Conservation (phyloP, 202 grass and related monocot genomes). For the Zizania palustris region DNA sequence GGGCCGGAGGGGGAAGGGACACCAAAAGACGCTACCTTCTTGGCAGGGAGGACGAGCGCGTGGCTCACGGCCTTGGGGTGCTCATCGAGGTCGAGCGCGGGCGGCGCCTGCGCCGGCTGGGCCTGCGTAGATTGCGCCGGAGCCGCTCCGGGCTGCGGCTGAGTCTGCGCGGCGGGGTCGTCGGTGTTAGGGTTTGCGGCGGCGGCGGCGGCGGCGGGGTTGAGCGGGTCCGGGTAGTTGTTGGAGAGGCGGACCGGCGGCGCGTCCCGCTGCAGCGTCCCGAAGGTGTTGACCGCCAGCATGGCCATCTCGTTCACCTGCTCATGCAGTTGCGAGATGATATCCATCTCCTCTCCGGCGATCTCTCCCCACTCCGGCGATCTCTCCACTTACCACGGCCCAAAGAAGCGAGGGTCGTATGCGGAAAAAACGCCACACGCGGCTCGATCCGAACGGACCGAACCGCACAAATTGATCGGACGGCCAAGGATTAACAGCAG, state of each 20-base stretch:
- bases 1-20: background rate
- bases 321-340: slow-evolving; percentile 95
- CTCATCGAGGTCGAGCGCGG: slow-evolving; percentile 56
- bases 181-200: slow-evolving; percentile 45
- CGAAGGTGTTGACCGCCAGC: slow-evolving; percentile 85
- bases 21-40: slow-evolving; percentile 55
- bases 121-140: background rate
- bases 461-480: too few species aligned
- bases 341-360: slow-evolving; percentile 59
- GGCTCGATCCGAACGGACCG: too few species aligned
- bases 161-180: slow-evolving; percentile 21
- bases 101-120: slow-evolving; percentile 33
- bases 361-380: too few species aligned
- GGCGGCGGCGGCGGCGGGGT: slow-evolving; percentile 43
- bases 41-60: slow-evolving; percentile 80
- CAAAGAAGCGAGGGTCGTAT: too few species aligned
- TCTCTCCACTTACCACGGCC: too few species aligned
- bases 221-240: slow-evolving; percentile 84
- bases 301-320: slow-evolving; percentile 85
- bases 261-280: slow-evolving; percentile 86
- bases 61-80: slow-evolving; percentile 85
- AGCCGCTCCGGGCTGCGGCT: slow-evolving; percentile 30
- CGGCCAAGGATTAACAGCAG: too few species aligned
- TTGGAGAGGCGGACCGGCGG: slow-evolving; percentile 81
- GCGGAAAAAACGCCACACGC: too few species aligned